These are phyloP conservation scores for Cryptosporidium felis DNA, from an alignment of 169 alveolate species.

Conservation along the genomic window DNA sequence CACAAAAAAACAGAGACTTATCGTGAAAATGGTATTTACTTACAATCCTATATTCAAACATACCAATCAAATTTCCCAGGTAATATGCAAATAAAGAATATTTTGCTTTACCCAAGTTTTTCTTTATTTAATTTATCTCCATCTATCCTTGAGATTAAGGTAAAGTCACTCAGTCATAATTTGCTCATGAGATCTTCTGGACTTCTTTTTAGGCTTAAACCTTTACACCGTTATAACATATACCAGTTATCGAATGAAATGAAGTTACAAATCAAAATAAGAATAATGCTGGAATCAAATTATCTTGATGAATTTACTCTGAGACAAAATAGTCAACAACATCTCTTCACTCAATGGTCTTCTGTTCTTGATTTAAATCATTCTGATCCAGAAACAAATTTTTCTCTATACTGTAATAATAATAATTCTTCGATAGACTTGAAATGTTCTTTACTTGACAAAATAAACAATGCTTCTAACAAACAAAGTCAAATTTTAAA, in stretches of 20 bases:
- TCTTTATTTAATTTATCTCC: conserved; percentile 11
- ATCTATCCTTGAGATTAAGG: conserved; percentile 9
- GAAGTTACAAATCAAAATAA: conserved; percentile 16
- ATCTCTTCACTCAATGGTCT: conserved; percentile 27
- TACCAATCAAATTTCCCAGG: conserved; percentile 60
- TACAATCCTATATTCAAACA: conserved; percentile 35
- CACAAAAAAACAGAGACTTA: background rate
- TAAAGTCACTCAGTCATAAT: conserved; percentile 3
- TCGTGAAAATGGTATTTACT: conserved; percentile 24
- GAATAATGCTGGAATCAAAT: conserved; percentile 25
- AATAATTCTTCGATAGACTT: conserved; percentile 19
- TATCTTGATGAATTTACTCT: too few relatives aligned
- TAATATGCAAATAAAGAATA: background rate
- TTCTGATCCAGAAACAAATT: conserved; percentile 6
- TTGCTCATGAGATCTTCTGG: background rate
- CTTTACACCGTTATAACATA: conserved; percentile 35
- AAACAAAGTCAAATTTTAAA: background rate
- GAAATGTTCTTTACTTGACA: conserved; percentile 13
- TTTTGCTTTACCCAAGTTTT: conserved; percentile 38
- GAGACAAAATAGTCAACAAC: too few relatives aligned
- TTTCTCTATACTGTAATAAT: background rate
- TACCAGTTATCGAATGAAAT: conserved; percentile 39
- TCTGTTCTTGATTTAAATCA: conserved; percentile 12
- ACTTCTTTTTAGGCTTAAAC: conserved; percentile 2
- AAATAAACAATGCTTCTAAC: background rate